phyloP scores from a whole-genome alignment of 306 rosid species.

The Amphicarpaea edgeworthii region DNA sequence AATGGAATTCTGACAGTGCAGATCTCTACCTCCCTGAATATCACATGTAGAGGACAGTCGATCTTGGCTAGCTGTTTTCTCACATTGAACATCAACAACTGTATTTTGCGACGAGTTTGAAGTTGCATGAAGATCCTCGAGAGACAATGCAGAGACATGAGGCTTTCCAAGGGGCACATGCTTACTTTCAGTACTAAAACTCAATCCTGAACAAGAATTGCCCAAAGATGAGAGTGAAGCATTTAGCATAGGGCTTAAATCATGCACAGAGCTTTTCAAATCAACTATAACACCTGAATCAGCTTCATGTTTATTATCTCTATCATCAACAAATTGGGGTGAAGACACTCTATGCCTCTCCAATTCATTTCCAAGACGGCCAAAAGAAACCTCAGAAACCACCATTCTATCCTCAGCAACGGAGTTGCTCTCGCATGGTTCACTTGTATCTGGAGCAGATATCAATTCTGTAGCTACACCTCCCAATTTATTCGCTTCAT shows the following conservation, averaged over 20 bases:
- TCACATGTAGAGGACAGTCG: slow-evolving; percentile 60
- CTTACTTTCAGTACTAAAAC: slow-evolving; percentile 52
- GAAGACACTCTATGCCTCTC: slow-evolving; percentile 43
- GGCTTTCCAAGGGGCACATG: slow-evolving; percentile 52
- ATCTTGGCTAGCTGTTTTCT: slow-evolving; percentile 57
- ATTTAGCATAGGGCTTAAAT: slow-evolving; percentile 56
- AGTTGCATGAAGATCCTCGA: slow-evolving; percentile 47
- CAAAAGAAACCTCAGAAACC: slow-evolving; percentile 53
- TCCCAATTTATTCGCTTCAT: slow-evolving; percentile 48
- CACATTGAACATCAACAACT: slow-evolving; percentile 48
- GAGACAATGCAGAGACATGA: slow-evolving; percentile 40
- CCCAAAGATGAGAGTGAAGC: slow-evolving; percentile 52
- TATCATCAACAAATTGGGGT: slow-evolving; percentile 40
- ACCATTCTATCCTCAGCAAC: slow-evolving; percentile 53
- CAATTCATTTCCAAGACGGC: slow-evolving; percentile 47
- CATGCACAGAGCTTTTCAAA: slow-evolving; percentile 49
- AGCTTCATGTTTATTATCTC: slow-evolving; percentile 47
- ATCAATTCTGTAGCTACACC: slow-evolving; percentile 43
- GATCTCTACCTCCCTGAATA: slow-evolving; percentile 51
- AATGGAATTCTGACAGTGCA: slow-evolving; percentile 44
- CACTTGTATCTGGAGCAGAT: slow-evolving; percentile 48
- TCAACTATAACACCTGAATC: slow-evolving; percentile 49
- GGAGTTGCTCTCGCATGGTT: slow-evolving; percentile 43
- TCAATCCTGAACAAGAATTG: slow-evolving; percentile 62
- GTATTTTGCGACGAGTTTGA: slow-evolving; percentile 53